phyloP scores from a whole-genome alignment of 768 basidiomycete species.

The Lentinula lateritia region DNA sequence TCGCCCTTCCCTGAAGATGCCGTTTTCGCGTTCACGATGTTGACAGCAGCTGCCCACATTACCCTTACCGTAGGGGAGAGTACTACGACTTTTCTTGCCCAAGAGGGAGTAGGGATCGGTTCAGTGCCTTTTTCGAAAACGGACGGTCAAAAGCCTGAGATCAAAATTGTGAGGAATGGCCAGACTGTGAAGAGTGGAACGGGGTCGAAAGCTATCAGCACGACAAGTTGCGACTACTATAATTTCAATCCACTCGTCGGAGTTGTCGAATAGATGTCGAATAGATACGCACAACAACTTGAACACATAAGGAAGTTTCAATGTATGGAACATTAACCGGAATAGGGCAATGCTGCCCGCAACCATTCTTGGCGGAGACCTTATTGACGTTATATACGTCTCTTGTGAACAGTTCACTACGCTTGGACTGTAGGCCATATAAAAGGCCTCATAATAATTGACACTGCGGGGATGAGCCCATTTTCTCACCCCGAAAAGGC shows the following conservation, averaged over 20 bases:
- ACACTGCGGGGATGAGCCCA: too few relatives aligned
- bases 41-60: slow-evolving; percentile 24
- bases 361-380: too few relatives aligned
- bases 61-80: slow-evolving; percentile 24
- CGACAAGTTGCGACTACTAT: not conserved
- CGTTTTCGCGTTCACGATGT: slow-evolving; percentile 32
- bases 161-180: slow-evolving; percentile 20
- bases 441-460: too few relatives aligned
- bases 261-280: not conserved
- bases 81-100: slow-evolving; percentile 12
- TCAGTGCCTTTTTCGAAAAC: slow-evolving; percentile 18
- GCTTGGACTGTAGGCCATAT: too few relatives aligned
- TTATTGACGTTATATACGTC: too few relatives aligned
- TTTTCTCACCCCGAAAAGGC: too few relatives aligned
- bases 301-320: too few relatives aligned
- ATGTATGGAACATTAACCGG: too few relatives aligned
- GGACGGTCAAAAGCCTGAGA: slow-evolving; percentile 19
- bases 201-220: not conserved
- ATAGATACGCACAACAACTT: not conserved
- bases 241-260: not conserved
- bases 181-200: not conserved
- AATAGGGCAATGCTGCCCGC: too few relatives aligned
- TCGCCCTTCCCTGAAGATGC: slow-evolving; percentile 25
- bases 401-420: too few relatives aligned
- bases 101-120: slow-evolving; percentile 15